These are phyloP conservation scores for Ascochyta rabiei DNA, from an alignment of 2,329 filamentous ascomycete species.

Conservation along the genomic window DNA sequence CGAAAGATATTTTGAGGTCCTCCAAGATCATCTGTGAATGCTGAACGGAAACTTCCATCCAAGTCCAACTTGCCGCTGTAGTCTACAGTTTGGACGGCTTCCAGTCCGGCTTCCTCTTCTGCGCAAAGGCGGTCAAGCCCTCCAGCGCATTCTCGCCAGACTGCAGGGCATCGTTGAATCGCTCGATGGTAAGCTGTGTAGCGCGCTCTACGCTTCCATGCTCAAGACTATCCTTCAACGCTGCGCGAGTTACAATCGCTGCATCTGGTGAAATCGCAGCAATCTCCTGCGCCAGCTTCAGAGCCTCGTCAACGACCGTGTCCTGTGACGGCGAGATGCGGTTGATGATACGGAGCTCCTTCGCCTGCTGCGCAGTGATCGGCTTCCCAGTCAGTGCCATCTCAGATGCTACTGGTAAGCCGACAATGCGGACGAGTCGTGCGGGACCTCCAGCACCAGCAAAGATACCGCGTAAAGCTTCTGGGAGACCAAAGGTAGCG, in stretches of 20 bases:
- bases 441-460: constrained; percentile 60
- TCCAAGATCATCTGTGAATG: neutral
- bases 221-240: constrained; percentile 44
- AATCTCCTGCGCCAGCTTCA: constrained; percentile 46
- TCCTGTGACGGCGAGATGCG: constrained; percentile 46
- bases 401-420: constrained; percentile 57
- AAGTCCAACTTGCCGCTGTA: neutral
- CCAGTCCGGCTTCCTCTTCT: constrained; percentile 59
- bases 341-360: constrained; percentile 51
- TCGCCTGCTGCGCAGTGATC: constrained; percentile 54
- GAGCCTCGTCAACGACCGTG: constrained; percentile 43
- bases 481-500: constrained; percentile 60
- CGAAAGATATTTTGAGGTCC: neutral
- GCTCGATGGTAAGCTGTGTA: constrained; percentile 51
- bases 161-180: constrained; percentile 50
- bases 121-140: constrained; percentile 58
- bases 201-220: constrained; percentile 45
- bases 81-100: constrained; percentile 55
- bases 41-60: neutral
- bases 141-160: constrained; percentile 57
- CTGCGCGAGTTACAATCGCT: constrained; percentile 46
- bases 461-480: constrained; percentile 61
- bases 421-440: constrained; percentile 56
- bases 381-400: constrained; percentile 57
- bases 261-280: constrained; percentile 47